Base-by-base conservation (phyloP, 1,139 yeast species). In the Scheffersomyces illinoinensis region DNA sequence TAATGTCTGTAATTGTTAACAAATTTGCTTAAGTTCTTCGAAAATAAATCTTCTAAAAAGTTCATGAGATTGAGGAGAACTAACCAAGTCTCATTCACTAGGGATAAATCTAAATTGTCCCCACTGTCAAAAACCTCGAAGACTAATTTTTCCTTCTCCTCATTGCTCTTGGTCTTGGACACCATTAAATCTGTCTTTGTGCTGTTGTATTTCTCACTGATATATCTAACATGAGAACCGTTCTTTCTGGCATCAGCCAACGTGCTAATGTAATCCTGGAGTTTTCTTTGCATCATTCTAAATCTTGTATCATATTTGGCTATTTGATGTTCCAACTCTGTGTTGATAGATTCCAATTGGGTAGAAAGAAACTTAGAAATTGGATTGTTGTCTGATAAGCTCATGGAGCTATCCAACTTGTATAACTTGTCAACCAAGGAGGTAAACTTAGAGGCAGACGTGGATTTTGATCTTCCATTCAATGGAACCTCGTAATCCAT, bases 321-420 rank as follows among this genome's bases (percentile, higher is more conserved):
- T 47, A 73, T 70, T 58, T 81, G 84, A 61, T 75, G 74, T 19
- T 71, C 64, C 60, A 80, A 70, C 59, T 79, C 84, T 19, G 68
- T 70, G 47, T 69, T 71, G n/a, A 80, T 65, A 12, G 71, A 71
- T 2, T 69, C 67, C 54, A 80, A 67, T 63, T 79, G 85, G 6
- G 76, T 73, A 21, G 61, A 63, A 57, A 80, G 70, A 85, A 92
- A 90, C 54, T 83, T 86, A 55, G 78, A 73, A 19, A 89, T 86
- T 1, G 96, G 96, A 65, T 86, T 89, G 59, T 85, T 87, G 53
- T 77, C 82, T 2, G 81, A 81, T 14, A 86, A 89, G 21, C 88
- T 73, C 59, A 87, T 91, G 8, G 51, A 54, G 14, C 50, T 54
- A 39, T 62, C 62, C 54, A 65, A 59, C 54, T 64, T 64, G 56